Evolutionary conservation across 2,329 filamentous ascomycete species (phyloP).

Genomic region (Exophiala lecanii-corni): DNA sequence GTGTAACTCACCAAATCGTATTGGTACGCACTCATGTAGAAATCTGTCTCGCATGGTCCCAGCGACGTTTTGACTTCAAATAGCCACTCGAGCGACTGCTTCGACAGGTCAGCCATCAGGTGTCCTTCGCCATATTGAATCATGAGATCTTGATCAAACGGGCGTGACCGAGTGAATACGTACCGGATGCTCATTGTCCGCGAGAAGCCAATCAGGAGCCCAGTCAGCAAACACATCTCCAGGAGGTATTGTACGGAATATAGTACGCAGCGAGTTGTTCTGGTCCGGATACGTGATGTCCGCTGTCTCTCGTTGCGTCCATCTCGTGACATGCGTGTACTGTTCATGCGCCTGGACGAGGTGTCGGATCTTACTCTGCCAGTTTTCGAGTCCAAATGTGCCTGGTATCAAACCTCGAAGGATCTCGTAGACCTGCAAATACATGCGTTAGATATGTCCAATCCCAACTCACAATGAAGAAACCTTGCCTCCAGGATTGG

Average conservation of each 20-base stretch:
- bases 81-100: constrained; percentile 14
- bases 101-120: constrained; percentile 5
- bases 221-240: constrained; percentile 12
- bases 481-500: no score
- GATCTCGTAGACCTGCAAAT: constrained; percentile 11
- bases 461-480: no score
- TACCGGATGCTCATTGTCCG: neutral
- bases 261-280: neutral
- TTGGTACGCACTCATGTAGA: constrained; percentile 19
- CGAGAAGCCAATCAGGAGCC: constrained; percentile 8
- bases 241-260: constrained; percentile 1
- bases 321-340: constrained; percentile 3
- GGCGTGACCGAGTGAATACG: neutral
- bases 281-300: constrained; percentile 16
- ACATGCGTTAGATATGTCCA: no score
- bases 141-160: neutral
- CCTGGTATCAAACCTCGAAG: constrained; percentile 4
- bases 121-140: neutral
- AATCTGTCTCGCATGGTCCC: constrained; percentile 16
- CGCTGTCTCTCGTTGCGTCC: constrained; percentile 12
- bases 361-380: constrained; percentile 19
- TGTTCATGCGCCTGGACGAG: constrained; percentile 8
- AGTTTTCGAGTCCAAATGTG: constrained; percentile 8
- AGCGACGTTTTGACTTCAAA: constrained; percentile 19
- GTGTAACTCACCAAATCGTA: constrained; percentile 12